phyloP scores from a whole-genome alignment of 2,329 filamentous ascomycete species.

The Colletotrichum australisinense region DNA sequence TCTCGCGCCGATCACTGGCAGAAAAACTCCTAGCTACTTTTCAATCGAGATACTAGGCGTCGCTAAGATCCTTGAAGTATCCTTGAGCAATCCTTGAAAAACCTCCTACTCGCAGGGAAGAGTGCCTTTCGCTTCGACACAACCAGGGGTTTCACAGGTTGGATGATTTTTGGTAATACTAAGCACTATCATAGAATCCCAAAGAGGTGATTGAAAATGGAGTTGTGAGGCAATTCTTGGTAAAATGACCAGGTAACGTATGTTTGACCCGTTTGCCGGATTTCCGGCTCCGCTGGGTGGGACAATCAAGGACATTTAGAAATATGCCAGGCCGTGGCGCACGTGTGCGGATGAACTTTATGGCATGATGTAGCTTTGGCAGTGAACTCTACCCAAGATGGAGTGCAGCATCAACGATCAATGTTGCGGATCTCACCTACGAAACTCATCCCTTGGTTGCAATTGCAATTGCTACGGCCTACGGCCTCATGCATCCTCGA shows the following conservation, averaged over 20 bases:
- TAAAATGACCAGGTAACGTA: background rate
- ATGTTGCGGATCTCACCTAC: background rate
- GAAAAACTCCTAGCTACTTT: background rate
- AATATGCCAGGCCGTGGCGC: background rate
- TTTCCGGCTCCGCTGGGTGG: background rate
- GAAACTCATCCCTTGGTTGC: background rate
- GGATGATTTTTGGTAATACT: background rate
- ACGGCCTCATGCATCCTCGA: background rate
- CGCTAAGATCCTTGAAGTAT: background rate
- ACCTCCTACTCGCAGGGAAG: background rate
- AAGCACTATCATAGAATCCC: background rate
- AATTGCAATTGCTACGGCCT: background rate
- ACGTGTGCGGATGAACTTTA: background rate
- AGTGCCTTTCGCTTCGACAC: background rate
- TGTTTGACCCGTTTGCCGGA: slow-evolving; percentile 1
- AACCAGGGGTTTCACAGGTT: background rate
- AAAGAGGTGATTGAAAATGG: background rate
- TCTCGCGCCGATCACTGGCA: background rate
- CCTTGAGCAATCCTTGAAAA: background rate
- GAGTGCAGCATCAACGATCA: background rate
- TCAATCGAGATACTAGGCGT: background rate
- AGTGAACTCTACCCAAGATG: background rate
- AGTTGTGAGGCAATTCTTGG: slow-evolving; percentile 7
- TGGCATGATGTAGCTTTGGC: background rate
- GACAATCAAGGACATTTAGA: background rate